Conservation (phyloP, 192 early-diverging fungal genomes). For the Coemansia sp. region DNA sequence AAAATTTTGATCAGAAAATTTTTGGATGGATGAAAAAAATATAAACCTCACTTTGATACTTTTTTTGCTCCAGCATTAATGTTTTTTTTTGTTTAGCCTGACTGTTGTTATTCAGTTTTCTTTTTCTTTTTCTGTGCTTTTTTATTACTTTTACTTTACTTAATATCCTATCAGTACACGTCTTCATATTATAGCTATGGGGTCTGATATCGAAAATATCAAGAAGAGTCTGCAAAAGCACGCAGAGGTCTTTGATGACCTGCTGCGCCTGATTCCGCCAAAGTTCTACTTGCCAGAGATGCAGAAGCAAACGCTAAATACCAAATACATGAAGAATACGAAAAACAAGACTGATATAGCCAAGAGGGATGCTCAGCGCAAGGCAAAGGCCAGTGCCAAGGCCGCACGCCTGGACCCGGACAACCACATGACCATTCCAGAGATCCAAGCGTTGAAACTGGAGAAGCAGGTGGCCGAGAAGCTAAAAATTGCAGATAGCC, state of each 20-base stretch:
- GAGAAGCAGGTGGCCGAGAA: conserved; percentile 47
- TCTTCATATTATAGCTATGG: background rate
- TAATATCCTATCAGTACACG: background rate
- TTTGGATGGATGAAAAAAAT: too few relatives aligned
- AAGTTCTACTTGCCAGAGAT: conserved; percentile 77
- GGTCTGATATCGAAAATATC: conserved; percentile 21
- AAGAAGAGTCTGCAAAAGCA: conserved; percentile 66
- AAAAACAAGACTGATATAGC: conserved; percentile 88
- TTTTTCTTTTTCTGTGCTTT: background rate
- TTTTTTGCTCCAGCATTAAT: too few relatives aligned
- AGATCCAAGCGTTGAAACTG: conserved; percentile 64
- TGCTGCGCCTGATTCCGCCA: conserved; percentile 81
- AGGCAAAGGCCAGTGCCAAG: conserved; percentile 57
- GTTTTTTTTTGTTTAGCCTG: too few relatives aligned
- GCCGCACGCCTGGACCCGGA: conserved; percentile 73
- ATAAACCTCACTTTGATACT: too few relatives aligned
- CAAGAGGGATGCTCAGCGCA: conserved; percentile 83
- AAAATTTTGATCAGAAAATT: too few relatives aligned
- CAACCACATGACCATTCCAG: conserved; percentile 68
- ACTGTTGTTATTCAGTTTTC: too few relatives aligned
- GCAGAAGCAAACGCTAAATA: conserved; percentile 57
- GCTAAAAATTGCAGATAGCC: conserved; percentile 15
- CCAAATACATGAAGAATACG: conserved; percentile 67
- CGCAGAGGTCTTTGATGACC: conserved; percentile 67
- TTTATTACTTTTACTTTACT: background rate